These are phyloP conservation scores for Penicillium silybi DNA, from an alignment of 495 filamentous ascomycete species.

Conservation along the genomic window DNA sequence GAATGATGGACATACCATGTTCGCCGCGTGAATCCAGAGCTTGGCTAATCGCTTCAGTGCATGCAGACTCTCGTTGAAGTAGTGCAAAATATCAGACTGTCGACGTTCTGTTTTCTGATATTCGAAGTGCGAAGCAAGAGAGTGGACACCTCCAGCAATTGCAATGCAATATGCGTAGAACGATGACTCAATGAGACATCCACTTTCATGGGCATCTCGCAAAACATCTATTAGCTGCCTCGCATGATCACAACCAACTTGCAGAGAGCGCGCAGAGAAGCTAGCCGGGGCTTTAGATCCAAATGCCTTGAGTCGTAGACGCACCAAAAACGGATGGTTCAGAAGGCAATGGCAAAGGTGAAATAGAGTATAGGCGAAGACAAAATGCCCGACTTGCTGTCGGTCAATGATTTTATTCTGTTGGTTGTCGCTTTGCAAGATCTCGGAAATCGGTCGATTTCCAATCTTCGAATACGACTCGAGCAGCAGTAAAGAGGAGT, in stretches of 20 bases:
- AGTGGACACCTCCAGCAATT: conserved; percentile 16
- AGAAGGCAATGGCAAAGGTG: conserved; percentile 31
- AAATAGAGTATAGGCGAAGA: conserved; percentile 28
- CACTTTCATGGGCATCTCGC: conserved; percentile 10
- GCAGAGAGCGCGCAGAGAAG: conserved; percentile 19
- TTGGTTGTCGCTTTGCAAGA: conserved; percentile 1
- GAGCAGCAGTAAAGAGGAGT: conserved; percentile 22
- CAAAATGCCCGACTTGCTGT: conserved; percentile 17
- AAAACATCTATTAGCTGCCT: conserved; percentile 17
- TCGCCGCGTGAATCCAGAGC: conserved; percentile 21
- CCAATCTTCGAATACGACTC: conserved; percentile 25
- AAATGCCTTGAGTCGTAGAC: conserved; percentile 16
- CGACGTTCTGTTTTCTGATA: not conserved
- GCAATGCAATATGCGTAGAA: conserved; percentile 23
- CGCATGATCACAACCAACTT: conserved; percentile 19
- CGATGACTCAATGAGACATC: conserved; percentile 17
- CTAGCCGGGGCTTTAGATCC: conserved; percentile 18
- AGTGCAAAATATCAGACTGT: conserved; percentile 6
- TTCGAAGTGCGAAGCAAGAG: conserved; percentile 12
- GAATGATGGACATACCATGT: conserved; percentile 19
- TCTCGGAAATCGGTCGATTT: conserved; percentile 3
- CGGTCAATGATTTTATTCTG: conserved; percentile 5
- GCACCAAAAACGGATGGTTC: conserved; percentile 27
- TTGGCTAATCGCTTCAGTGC: conserved; percentile 13
- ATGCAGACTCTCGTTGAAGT: conserved; percentile 15